phyloP scores from a whole-genome alignment of 164 flowering plant genomes.

The Vitis amurensis region DNA sequence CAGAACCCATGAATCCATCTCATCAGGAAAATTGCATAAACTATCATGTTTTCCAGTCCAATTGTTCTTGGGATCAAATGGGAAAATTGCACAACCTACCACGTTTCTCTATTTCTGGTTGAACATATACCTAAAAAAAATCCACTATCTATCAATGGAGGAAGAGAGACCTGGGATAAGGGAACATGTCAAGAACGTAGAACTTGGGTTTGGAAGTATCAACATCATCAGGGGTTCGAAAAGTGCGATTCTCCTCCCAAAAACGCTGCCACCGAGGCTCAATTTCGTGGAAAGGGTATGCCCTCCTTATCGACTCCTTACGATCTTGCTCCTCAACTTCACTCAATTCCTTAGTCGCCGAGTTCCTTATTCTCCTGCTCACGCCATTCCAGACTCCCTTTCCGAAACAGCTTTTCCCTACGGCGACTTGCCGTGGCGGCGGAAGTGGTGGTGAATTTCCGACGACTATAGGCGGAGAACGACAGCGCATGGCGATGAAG shows the following conservation, averaged over 20 bases:
- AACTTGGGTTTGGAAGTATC: slow-evolving; percentile 89
- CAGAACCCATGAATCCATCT: no score
- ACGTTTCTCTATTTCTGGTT: no score
- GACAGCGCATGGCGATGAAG: slow-evolving; percentile 4
- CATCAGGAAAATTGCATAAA: no score
- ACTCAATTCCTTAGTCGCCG: slow-evolving; percentile 10
- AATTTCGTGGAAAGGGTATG: slow-evolving; percentile 85
- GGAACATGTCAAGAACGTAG: slow-evolving; percentile 98
- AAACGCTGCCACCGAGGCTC: slow-evolving; percentile 89
- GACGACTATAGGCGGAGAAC: slow-evolving; percentile 3
- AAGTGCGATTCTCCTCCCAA: slow-evolving; percentile 86
- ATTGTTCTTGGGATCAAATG: no score
- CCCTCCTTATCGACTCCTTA: slow-evolving; percentile 39
- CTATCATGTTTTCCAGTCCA: no score
- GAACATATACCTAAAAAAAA: neutral
- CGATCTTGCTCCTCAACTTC: slow-evolving; percentile 25
- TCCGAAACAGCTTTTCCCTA: no score
- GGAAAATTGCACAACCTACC: no score
- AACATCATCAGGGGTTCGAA: slow-evolving; percentile 81
- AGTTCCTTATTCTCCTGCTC: slow-evolving; percentile 14
- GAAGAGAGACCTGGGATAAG: slow-evolving; percentile 83
- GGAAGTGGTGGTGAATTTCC: neutral
- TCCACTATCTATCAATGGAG: no score
- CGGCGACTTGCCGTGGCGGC: no score
- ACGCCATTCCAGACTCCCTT: neutral